A percentile compares a stretch with the other conserved stretches of the same genome.
Conservation (phyloP, 371 early-diverging fungal species). For the Mucor velutinosus region DNA sequence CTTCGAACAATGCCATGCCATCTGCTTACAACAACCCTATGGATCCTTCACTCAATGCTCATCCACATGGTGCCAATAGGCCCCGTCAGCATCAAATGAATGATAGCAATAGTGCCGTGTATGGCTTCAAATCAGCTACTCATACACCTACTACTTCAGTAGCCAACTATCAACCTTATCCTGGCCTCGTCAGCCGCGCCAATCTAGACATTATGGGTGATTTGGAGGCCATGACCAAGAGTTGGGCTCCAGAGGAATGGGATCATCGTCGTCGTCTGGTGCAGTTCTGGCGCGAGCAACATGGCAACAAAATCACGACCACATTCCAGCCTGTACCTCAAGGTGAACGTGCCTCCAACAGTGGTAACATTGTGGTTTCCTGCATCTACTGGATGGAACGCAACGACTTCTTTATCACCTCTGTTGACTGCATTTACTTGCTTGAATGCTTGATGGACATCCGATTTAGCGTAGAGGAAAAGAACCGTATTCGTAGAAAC, state of each 20-base stretch:
- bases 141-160: slow-evolving; percentile 17
- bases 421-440: slow-evolving; percentile 78
- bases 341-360: slow-evolving; percentile 12
- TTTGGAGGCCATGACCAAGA: slow-evolving; percentile 54
- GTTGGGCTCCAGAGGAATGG: slow-evolving; percentile 62
- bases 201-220: slow-evolving; percentile 65
- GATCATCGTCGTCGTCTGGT: slow-evolving; percentile 66
- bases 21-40: neutral
- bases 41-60: neutral
- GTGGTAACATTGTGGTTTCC: slow-evolving; percentile 45
- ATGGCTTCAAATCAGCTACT: slow-evolving; percentile 4
- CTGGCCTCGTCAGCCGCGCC: slow-evolving; percentile 64
- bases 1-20: neutral
- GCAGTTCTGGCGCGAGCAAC: slow-evolving; percentile 66
- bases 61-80: neutral
- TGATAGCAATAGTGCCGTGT: neutral
- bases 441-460: slow-evolving; percentile 75
- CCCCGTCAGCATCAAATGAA: neutral
- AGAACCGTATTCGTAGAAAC: slow-evolving; percentile 83
- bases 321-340: slow-evolving; percentile 54
- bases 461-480: slow-evolving; percentile 80
- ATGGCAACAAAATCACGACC: slow-evolving; percentile 58
- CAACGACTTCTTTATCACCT: slow-evolving; percentile 76
- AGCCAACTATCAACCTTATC: slow-evolving; percentile 52
- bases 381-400: slow-evolving; percentile 82